Conservation (phyloP, 1,139 yeast genomes). For the Hansenula sp. region DNA sequence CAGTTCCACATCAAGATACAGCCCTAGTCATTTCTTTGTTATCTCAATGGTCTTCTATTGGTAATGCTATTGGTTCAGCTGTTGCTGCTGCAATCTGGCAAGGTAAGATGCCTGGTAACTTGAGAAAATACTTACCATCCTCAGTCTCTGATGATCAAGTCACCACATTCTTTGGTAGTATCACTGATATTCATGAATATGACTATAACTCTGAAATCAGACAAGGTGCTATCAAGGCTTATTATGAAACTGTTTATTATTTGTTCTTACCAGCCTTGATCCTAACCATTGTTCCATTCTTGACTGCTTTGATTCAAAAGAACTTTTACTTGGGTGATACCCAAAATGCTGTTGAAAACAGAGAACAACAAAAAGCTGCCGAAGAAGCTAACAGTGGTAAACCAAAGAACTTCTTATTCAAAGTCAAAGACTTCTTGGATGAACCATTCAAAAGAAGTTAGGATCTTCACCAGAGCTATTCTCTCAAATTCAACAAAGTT, state of each 20-base stretch:
- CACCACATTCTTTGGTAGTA: not conserved
- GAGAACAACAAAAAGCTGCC: conserved; percentile 3
- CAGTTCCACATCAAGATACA: conserved; percentile 44
- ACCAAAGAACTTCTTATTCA: conserved; percentile 2
- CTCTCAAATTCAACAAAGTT: conserved; percentile 10
- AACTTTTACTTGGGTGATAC: conserved; percentile 9
- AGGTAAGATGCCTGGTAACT: conserved; percentile 4
- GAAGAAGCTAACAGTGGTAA: not conserved
- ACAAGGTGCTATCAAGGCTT: conserved; percentile 10
- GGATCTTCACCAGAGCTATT: no score
- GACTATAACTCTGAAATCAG: conserved; percentile 6
- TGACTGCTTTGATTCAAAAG: conserved; percentile 7
- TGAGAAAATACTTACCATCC: conserved; percentile 6
- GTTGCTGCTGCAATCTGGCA: conserved; percentile 39
- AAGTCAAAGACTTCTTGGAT: not conserved
- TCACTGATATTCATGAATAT: conserved; percentile 1
- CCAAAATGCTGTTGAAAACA: conserved; percentile 9
- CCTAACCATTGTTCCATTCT: conserved; percentile 7
- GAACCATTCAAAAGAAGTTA: conserved; percentile 1
- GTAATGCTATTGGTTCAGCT: conserved; percentile 42
- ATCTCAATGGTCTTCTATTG: conserved; percentile 38
- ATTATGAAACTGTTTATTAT: conserved; percentile 5
- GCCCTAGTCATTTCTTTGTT: conserved; percentile 41
- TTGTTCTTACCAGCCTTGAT: conserved; percentile 6
- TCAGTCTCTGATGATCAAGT: conserved; percentile 5